These are phyloP conservation scores for Kwoniella dendrophila DNA, from an alignment of 768 basidiomycete genomes.

Conservation along the genomic window DNA sequence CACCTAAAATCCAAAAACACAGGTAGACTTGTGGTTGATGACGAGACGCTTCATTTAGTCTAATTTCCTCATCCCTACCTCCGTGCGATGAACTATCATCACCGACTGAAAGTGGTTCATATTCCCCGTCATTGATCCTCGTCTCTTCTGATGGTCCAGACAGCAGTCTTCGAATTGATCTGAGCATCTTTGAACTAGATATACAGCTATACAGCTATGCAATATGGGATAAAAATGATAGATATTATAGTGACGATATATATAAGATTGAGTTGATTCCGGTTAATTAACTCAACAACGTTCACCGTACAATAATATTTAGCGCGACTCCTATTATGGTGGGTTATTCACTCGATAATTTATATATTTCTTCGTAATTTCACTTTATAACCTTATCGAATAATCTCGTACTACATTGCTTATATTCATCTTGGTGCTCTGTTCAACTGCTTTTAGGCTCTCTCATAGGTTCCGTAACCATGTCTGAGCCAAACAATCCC, in stretches of 20 bases:
- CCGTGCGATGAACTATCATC: conserved; percentile 23
- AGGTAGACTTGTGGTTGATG: conserved; percentile 38
- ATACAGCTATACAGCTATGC: background rate
- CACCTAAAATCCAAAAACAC: conserved; percentile 64
- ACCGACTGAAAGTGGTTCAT: conserved; percentile 26
- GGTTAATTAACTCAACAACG: too few relatives aligned
- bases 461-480: background rate
- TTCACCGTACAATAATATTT: too few relatives aligned
- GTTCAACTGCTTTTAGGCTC: background rate
- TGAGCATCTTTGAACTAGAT: conserved; percentile 8
- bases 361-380: too few relatives aligned
- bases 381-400: too few relatives aligned
- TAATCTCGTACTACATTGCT: too few relatives aligned
- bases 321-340: too few relatives aligned
- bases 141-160: background rate
- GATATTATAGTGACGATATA: too few relatives aligned
- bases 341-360: too few relatives aligned
- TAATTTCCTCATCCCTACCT: background rate
- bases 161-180: conserved; percentile 12
- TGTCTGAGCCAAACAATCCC: background rate
- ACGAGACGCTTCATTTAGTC: conserved; percentile 8
- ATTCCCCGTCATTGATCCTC: conserved; percentile 5
- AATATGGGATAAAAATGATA: too few relatives aligned
- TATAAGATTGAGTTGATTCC: too few relatives aligned
- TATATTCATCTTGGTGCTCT: background rate